Percentiles rank a stretch among this genome's conserved stretches.
These are phyloP conservation scores for Prunus mira DNA, from an alignment of 306 rosid genomes.

Conservation along the genomic window DNA sequence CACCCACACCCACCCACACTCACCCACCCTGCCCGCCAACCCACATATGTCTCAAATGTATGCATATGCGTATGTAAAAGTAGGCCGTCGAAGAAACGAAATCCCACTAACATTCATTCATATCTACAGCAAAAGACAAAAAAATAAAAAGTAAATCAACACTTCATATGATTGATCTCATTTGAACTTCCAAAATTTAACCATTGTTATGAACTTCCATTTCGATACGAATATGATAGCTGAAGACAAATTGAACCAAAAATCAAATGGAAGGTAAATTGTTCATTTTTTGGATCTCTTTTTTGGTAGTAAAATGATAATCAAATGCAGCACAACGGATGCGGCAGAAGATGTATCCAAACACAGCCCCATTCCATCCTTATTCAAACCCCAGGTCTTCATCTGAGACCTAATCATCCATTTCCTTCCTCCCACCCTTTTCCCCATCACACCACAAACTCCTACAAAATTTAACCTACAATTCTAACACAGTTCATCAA, in stretches of 20 bases:
- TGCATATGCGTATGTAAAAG: no score
- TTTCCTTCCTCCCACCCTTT: conserved; percentile 1
- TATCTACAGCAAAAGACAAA: no score
- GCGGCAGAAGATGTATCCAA: conserved; percentile 19
- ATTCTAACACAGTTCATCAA: conserved; percentile 16
- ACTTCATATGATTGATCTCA: no score
- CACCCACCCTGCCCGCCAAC: no score
- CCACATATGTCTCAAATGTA: no score
- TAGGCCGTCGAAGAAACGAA: no score
- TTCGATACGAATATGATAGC: no score
- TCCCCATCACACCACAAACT: conserved; percentile 21
- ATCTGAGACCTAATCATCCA: conserved; percentile 38
- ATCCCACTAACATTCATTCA: no score
- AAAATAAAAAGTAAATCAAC: no score
- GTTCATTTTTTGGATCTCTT: neutral
- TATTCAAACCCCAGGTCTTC: conserved; percentile 51
- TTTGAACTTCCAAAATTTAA: no score
- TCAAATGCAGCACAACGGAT: conserved; percentile 15
- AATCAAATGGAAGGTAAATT: neutral
- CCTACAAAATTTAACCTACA: conserved; percentile 21
- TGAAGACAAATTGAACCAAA: neutral
- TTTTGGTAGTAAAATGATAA: neutral
- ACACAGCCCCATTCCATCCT: conserved; percentile 31
- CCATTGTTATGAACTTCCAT: no score
- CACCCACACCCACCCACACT: no score